Percentiles rank a stretch among this genome's conserved stretches.
phyloP scores from a whole-genome alignment of 2,329 filamentous ascomycete species.

The Metarhizium album region DNA sequence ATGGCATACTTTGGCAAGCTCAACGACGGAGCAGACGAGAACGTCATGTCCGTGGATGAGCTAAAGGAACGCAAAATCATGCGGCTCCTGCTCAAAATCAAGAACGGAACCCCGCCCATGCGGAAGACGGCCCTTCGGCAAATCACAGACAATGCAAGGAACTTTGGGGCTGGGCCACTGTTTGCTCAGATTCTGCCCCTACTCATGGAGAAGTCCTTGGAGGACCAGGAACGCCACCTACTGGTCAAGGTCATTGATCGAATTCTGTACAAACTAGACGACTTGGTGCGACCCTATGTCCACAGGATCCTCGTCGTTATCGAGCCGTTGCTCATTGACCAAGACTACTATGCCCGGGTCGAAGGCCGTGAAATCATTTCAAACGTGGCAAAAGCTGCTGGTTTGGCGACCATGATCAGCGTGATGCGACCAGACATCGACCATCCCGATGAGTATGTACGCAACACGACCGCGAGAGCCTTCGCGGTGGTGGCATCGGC shows the following conservation, averaged over 20 bases:
- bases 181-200: conserved; percentile 97
- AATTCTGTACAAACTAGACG: conserved; percentile 96
- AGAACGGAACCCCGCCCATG: conserved; percentile 98
- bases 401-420: conserved; percentile 97
- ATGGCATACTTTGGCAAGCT: conserved; percentile 99
- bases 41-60: conserved; percentile 83
- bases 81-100: conserved; percentile 91
- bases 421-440: conserved; percentile 99
- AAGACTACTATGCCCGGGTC: conserved; percentile 97
- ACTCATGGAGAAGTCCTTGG: conserved; percentile 95
- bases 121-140: conserved; percentile 95
- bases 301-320: conserved; percentile 99
- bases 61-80: conserved; percentile 98
- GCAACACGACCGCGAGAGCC: conserved; percentile 92
- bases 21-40: conserved; percentile 88
- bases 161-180: conserved; percentile 85
- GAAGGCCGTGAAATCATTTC: conserved; percentile 98
- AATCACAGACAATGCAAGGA: conserved; percentile 91
- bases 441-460: conserved; percentile 94
- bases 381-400: conserved; percentile 92
- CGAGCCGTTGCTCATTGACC: conserved; percentile 96
- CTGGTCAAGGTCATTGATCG: conserved; percentile 98
- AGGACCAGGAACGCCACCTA: conserved; percentile 95
- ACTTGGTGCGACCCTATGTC: conserved; percentile 88
- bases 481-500: conserved; percentile 97